These are phyloP conservation scores for Xylariaceae sp. DNA, from an alignment of 2,329 filamentous ascomycete genomes.

Conservation along the genomic window DNA sequence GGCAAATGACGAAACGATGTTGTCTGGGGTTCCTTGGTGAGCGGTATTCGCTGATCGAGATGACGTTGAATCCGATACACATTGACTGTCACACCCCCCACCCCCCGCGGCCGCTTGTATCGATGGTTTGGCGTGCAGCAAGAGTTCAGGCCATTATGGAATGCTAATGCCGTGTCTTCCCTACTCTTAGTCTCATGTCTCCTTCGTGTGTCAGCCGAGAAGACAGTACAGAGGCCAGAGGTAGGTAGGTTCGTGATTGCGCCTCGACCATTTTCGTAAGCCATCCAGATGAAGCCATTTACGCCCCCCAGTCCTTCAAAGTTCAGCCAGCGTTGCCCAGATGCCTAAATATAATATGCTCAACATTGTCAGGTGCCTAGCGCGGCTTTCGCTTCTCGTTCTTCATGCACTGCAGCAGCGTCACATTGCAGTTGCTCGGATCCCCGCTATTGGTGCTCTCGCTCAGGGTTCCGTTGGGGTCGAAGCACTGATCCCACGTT, in stretches of 20 bases:
- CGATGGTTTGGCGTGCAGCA: too few relatives aligned
- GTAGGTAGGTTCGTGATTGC: not conserved
- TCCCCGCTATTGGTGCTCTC: conserved; percentile 14
- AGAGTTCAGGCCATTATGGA: not conserved
- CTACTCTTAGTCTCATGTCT: too few relatives aligned
- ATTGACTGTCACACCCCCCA: too few relatives aligned
- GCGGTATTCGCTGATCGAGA: not conserved
- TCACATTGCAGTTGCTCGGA: conserved; percentile 15
- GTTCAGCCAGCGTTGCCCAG: too few relatives aligned
- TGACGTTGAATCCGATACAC: not conserved
- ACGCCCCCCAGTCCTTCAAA: too few relatives aligned
- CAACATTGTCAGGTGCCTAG: conserved; percentile 12
- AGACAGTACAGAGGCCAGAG: not conserved
- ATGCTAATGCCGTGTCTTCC: not conserved
- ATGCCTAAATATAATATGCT: not conserved
- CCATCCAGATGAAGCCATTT: conserved; percentile 9
- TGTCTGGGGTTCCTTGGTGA: not conserved
- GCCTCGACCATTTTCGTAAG: not conserved
- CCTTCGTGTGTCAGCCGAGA: not conserved
- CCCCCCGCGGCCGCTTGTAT: too few relatives aligned
- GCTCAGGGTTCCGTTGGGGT: conserved; percentile 2
- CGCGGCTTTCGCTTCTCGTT: conserved; percentile 17
- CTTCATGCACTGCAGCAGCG: conserved; percentile 8
- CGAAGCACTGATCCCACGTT: not conserved
- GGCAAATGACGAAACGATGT: not conserved